Evolutionary conservation across 164 flowering plant species (phyloP).

Genomic region (Aristolochia californica): DNA sequence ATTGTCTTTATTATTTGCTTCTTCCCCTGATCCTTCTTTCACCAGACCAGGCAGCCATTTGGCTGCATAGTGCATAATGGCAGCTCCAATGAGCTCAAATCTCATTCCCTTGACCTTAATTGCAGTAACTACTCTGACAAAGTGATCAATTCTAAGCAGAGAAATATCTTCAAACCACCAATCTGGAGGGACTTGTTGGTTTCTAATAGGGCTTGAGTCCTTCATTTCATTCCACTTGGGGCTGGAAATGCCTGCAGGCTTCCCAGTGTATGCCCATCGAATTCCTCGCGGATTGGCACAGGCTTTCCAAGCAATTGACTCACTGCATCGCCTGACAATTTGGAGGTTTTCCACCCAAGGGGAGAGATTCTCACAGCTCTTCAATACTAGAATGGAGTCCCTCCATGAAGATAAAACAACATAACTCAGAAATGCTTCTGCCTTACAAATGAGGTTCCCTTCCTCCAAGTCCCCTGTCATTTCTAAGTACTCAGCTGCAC

Average conservation of each 20-base stretch:
- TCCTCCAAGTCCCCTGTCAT: constrained; percentile 95
- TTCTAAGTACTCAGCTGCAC: constrained; percentile 85
- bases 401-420: constrained; percentile 82
- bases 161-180: constrained; percentile 96
- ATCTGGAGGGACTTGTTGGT: constrained; percentile 57
- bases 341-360: constrained; percentile 84
- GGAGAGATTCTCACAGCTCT: constrained; percentile 69
- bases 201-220: constrained; percentile 51
- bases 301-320: constrained; percentile 91
- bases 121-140: constrained; percentile 79
- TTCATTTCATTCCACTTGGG: constrained; percentile 61
- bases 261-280: constrained; percentile 67
- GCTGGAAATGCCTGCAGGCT: constrained; percentile 32
- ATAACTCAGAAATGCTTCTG: constrained; percentile 83
- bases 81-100: constrained; percentile 69
- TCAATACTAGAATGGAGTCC: constrained; percentile 67
- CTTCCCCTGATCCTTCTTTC: constrained; percentile 39
- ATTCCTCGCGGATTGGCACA: constrained; percentile 78
- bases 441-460: constrained; percentile 86
- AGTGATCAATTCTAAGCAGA: constrained; percentile 71
- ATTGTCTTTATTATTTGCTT: constrained; percentile 20
- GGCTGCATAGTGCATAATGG: constrained; percentile 63
- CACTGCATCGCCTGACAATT: constrained; percentile 75
- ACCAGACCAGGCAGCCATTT: constrained; percentile 78
- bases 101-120: constrained; percentile 88